Evolutionary conservation across 352 stramenopile genomes (phyloP), one percentile per base, ranked within the genome.

Genomic region (Phytopythium kandeliae): DNA sequence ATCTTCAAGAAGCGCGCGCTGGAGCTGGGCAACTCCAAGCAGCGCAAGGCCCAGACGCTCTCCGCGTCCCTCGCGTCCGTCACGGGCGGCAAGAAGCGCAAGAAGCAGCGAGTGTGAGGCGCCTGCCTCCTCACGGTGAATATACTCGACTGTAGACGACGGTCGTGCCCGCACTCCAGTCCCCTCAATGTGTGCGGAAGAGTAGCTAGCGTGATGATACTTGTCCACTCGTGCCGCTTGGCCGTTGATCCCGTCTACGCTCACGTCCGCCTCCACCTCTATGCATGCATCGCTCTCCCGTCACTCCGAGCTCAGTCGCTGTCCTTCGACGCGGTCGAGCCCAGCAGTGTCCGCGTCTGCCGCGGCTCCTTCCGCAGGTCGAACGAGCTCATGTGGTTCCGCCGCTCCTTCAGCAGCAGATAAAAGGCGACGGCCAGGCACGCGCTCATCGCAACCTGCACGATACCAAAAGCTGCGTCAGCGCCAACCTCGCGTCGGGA

Each of bases 1-100:
- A 86, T 87, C 31, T 89, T 92, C 52, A 79, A 88, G 54, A 89
- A 89, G 51, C 76, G 79, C n/a, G 81, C 78, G 0, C 67, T 83
- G 7, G 60, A 74, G 36, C 57, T 81, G 11, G 60, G 51, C 17
- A 66, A 66, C 25, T 40, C 65, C 44, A 80, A 80, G 52, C 69
- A 67, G 28, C 67, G 75, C 21, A 64, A 64, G 10, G 48, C 50
- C 16, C 65, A 66, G 44, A 65, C 72, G 21, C 25, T 50, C 15
- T 46, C 37, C 16, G 31, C 24, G 49, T 37, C 24, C 3, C 24
- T 38, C 36, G 49, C 28, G 16, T 36, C 55, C 19, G 43, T 41
- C 4, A 42, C 42, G 21, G 30, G 49, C 12, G 26, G 34, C 26
- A 66, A 63, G 50, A 51, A 54, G n/a, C 49, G 36, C 25, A 33